A percentile compares a stretch with the other conserved stretches of the same genome.
These are phyloP conservation scores for Calocybe indica DNA, from an alignment of 768 basidiomycete species.

Conservation along the genomic window DNA sequence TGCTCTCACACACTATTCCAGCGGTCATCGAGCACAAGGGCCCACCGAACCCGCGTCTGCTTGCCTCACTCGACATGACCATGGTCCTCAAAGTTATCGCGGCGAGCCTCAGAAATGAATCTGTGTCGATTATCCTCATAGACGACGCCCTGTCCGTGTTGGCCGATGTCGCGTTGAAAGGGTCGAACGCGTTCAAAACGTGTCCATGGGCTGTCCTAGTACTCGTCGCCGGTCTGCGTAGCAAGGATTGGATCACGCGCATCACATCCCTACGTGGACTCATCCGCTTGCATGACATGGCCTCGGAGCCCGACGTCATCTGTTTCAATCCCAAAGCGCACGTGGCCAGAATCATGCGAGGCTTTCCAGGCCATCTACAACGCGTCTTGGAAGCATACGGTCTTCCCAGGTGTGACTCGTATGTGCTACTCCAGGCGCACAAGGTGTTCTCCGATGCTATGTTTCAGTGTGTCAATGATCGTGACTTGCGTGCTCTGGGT, in stretches of 20 bases:
- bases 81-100: conserved; percentile 37
- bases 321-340: conserved; percentile 43
- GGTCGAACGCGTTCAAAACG: conserved; percentile 34
- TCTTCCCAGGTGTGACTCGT: conserved; percentile 37
- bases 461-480: conserved; percentile 39
- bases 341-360: conserved; percentile 31
- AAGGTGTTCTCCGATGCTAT: conserved; percentile 47
- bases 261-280: conserved; percentile 48
- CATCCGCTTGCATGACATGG: conserved; percentile 39
- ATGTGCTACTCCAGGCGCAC: conserved; percentile 32
- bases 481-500: conserved; percentile 47
- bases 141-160: conserved; percentile 49
- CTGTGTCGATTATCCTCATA: conserved; percentile 33
- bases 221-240: conserved; percentile 50
- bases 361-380: conserved; percentile 39
- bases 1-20: conserved; percentile 45
- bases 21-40: conserved; percentile 35
- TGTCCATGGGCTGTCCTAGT: conserved; percentile 39
- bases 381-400: conserved; percentile 47
- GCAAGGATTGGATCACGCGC: conserved; percentile 47
- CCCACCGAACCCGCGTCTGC: conserved; percentile 29
- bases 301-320: conserved; percentile 38
- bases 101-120: conserved; percentile 37
- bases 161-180: conserved; percentile 37
- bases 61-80: conserved; percentile 36